Evolutionary conservation across 148 eudicot species (phyloP), one percentile per base, ranked within the genome.

Genomic region (Vaccinium darrowii): DNA sequence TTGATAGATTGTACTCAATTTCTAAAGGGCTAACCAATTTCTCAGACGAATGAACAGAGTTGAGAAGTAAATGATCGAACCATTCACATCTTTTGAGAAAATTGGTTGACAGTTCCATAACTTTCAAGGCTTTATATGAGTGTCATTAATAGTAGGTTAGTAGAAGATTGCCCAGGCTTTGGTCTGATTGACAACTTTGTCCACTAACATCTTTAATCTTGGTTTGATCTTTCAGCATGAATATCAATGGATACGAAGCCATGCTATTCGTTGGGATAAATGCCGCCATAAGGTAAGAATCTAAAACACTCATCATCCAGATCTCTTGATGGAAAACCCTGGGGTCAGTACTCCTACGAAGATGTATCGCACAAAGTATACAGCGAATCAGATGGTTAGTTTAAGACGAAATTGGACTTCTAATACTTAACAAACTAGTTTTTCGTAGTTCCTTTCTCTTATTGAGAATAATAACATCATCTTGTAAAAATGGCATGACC

Each of bases 241-340:
- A 90, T 76, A 47, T 95, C 56, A 87, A 93, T 84, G 97, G 97
- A 15, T 88, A 90, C 82, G 92, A 93, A 82, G 82, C 84, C 49
- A 93, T 95, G 98, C 18, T 95, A 81, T 95, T 95, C 82, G 89
- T 95, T 11, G 98, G 95, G 57, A 85, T 95, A 87, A 95, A 92
- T 87, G 98, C 95, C 73, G 97, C 94, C 14, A 84, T 95, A 86
- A 92, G 98, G 98, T 93, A 86, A 89, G 25, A 18, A 27, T 12
- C 30, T 69, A 11, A 30, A 39, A 69, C 25, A 69, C 25, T 69
- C 74, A 13, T 69, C 74, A 43, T 43, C 47, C 19, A 30, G 30
- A 69, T 30, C 74, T 69, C 74, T 13, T 69, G 43, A 30, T 69
- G 47, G 47, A 43, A 43, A 36, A 36, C 39, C 47, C 47, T 5